phyloP scores from a whole-genome alignment of 345 rosid genomes.

The Atalantia buxifolia region DNA sequence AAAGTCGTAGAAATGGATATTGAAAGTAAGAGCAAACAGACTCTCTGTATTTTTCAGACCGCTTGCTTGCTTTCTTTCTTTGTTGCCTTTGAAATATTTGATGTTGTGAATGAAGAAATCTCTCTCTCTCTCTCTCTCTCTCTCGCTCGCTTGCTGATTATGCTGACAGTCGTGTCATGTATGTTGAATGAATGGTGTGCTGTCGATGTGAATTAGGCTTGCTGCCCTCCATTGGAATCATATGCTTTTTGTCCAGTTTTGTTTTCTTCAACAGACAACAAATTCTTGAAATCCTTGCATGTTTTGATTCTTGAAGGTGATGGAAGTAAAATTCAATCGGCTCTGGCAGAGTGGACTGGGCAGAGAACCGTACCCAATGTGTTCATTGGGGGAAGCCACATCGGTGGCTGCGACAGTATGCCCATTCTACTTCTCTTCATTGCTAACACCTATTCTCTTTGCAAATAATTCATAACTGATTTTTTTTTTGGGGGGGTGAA shows the following conservation, averaged over 20 bases:
- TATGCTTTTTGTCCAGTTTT: not conserved
- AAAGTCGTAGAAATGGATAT: slow-evolving; percentile 46
- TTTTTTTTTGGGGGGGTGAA: no score
- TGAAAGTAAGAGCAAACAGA: slow-evolving; percentile 29
- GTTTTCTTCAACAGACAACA: not conserved
- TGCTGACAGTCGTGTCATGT: not conserved
- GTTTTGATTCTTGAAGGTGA: slow-evolving; percentile 31
- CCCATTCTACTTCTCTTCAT: not conserved
- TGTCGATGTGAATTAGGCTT: not conserved
- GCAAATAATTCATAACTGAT: not conserved
- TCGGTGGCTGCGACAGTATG: slow-evolving; percentile 73
- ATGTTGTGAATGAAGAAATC: not conserved
- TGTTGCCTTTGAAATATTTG: not conserved
- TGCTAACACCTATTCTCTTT: not conserved
- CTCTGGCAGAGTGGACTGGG: slow-evolving; percentile 60
- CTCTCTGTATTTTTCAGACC: no score
- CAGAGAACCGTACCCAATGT: slow-evolving; percentile 61
- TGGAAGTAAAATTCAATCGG: slow-evolving; percentile 45
- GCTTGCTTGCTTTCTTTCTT: no score
- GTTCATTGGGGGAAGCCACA: slow-evolving; percentile 63
- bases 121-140: not conserved
- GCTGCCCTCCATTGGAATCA: not conserved
- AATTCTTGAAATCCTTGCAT: not conserved
- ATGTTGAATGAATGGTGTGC: not conserved
- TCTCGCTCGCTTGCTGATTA: not conserved